Evolutionary conservation across 495 filamentous ascomycete species (phyloP), one percentile per base, ranked within the genome.

Genomic region (Aspergillus sclerotioniger): DNA sequence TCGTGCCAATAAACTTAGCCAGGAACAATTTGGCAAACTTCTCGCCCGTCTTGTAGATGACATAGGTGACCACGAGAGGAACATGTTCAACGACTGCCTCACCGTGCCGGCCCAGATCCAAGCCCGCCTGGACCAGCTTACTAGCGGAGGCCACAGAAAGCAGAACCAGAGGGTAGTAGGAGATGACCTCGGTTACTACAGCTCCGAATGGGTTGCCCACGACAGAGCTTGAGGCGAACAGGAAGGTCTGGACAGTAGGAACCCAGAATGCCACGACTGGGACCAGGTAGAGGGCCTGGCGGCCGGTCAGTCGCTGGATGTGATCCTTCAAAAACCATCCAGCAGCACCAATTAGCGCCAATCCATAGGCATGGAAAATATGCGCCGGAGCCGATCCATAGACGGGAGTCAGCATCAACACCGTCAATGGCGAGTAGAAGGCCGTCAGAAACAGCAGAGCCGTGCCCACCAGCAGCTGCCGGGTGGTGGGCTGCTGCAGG

Each of bases 321-420:
- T 59, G 82, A 65, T 70, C 68, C 83, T 86, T 67, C 62, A 70
- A 67, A 32, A 84, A 80, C 82, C 85, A 88, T 57, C 88, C 83
- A 53, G 79, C 71, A 28, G 87, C 83, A 46, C 84, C 81, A 41
- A 81, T 86, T 8, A 81, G 72, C 56, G 81, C 82, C 45, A 89
- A 79, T 17, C 89, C 79, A 63, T 83, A 80, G 52, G 76, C 68
- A 68, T 96, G 92, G 71, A 87, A 87, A 63, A 87, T 78, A 10
- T 83, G 80, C 1, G 90, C 70, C 9, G 93, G 87, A 20, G 91
- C 86, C 15, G 86, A 82, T 20, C 93, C 93, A 74, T 95, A 98
- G 19, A 92, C 88, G 3, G 93, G 94, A 19, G 90, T 87, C 33
- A 98, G 72, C 6, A 80, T 84, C 59, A 90, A 75, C 62, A 88